Percentiles rank a stretch among this genome's conserved stretches.
phyloP scores from a whole-genome alignment of 768 basidiomycete genomes.

The Neoboletus magnificus region DNA sequence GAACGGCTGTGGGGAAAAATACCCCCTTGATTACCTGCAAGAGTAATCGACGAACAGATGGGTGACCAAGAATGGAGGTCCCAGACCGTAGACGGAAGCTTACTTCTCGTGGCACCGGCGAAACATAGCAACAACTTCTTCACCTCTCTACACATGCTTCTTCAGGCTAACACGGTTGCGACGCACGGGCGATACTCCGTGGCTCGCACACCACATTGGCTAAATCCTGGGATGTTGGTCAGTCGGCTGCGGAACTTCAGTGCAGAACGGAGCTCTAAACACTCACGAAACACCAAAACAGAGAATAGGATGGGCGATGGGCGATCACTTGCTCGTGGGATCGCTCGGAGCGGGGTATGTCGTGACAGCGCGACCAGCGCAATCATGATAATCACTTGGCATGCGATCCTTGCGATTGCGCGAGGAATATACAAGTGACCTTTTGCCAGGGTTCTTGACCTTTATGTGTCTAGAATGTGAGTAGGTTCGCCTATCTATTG shows the following conservation, averaged over 20 bases:
- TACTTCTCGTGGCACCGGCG: conserved; percentile 1
- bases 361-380: background rate
- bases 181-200: background rate
- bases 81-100: background rate
- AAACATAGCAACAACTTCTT: background rate
- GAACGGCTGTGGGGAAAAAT: background rate
- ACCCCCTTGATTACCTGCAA: background rate
- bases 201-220: background rate
- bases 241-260: background rate
- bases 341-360: background rate
- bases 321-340: background rate
- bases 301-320: background rate
- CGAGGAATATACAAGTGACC: background rate
- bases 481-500: background rate
- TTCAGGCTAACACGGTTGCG: background rate
- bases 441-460: background rate
- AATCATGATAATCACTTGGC: background rate
- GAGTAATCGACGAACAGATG: conserved; percentile 1
- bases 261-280: background rate
- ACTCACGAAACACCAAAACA: background rate
- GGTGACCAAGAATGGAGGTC: background rate
- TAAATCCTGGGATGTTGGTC: background rate
- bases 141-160: background rate
- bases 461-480: background rate
- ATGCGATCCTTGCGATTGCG: background rate